Base-by-base conservation (phyloP, 768 basidiomycete species). In the Infundibulicybe gibba region DNA sequence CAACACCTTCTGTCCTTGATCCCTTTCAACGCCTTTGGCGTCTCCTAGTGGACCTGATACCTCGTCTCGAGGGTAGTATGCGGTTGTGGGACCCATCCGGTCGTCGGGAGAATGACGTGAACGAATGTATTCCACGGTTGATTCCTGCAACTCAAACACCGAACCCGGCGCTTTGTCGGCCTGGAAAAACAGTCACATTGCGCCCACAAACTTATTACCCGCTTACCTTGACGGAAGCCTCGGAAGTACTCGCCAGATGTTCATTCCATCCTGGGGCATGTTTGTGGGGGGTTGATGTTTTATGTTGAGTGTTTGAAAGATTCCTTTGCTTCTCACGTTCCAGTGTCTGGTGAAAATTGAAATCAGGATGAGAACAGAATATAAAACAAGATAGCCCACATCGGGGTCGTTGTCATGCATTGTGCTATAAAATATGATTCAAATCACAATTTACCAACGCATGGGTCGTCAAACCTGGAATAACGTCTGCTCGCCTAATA, bases 221-320 rank as follows among this genome's bases (percentile, higher is more conserved):
- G 17, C 17, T 40, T 40, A 78, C 85, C 75, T 87, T 87, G 40
- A 86, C 68, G 14, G 67, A 63, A 3, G 86, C 85, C 62, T 87
- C 85, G 2, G 86, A 86, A 10, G 71, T 50, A 46, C 72, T 75
- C 0, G 85, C 85, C 10, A 87, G 73, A 19, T 62, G 60, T 53
- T 87, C 85, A 50, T 86, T 86, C 85, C 85, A 87, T 1, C 84
- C 85, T 3, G 83, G 85, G 0, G 84, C 82, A 50, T 77, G 59
- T 10, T 71, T 53, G 45, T 76, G 72, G 9, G 77, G 72, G 1
- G 79, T 70, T 2, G 77, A 72, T 2, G 70, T 76, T 49, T 65
- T 65, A 55, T 77, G 66, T 25, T 79, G 73, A 3, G 58, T 57
- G 5, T 66, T 63, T 16, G 68, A 56, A 34, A 79, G 61, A 54